phyloP scores from a whole-genome alignment of 306 rosid species.

The Trifolium pratense region DNA sequence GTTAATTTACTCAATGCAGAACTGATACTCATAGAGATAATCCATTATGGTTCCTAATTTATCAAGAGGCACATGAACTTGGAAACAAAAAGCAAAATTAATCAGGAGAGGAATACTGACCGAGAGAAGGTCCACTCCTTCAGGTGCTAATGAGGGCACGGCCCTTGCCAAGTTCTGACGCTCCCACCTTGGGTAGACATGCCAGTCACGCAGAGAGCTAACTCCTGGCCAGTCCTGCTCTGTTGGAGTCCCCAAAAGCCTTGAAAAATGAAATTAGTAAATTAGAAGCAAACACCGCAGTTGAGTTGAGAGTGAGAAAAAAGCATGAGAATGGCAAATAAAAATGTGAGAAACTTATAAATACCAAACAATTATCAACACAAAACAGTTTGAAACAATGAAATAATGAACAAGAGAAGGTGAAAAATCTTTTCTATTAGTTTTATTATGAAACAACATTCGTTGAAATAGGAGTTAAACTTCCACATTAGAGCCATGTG shows the following conservation, averaged over 20 bases:
- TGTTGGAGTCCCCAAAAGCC: slow-evolving; percentile 87
- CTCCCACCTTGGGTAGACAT: slow-evolving; percentile 89
- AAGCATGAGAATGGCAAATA: not conserved
- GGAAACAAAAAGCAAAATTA: slow-evolving; percentile 2
- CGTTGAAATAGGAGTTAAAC: not conserved
- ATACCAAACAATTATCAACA: not conserved
- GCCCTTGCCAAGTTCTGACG: slow-evolving; percentile 68
- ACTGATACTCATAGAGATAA: not conserved
- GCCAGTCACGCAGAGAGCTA: slow-evolving; percentile 86
- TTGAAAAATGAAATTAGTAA: slow-evolving; percentile 37
- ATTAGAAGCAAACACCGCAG: slow-evolving; percentile 16
- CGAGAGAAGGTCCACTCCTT: slow-evolving; percentile 83
- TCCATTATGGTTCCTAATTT: not conserved
- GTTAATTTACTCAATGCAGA: slow-evolving; percentile 4
- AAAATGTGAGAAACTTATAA: not conserved
- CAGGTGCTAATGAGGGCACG: slow-evolving; percentile 76
- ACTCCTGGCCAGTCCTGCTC: slow-evolving; percentile 95
- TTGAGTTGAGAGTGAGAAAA: not conserved
- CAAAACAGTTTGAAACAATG: not conserved
- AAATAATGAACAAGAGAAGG: not conserved
- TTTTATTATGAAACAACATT: not conserved
- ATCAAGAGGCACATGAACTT: not conserved
- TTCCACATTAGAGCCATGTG: not conserved
- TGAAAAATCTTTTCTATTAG: not conserved
- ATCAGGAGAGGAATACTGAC: slow-evolving; percentile 47